phyloP scores from a whole-genome alignment of 192 early-diverging fungal genomes.

The Coemansia sp. region DNA sequence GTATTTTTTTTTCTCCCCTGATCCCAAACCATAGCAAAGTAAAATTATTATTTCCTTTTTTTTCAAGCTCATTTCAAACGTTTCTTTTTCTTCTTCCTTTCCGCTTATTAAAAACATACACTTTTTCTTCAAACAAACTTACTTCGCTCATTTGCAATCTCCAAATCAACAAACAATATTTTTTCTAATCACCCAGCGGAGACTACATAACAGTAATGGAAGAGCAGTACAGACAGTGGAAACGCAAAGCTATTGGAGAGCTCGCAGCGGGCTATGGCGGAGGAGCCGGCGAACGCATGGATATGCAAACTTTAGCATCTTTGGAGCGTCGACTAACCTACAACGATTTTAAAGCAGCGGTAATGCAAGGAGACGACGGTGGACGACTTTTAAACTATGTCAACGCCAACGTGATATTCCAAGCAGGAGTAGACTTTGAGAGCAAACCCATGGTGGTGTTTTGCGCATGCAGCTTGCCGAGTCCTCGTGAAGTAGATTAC shows the following conservation, averaged over 20 bases:
- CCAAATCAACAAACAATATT: background rate
- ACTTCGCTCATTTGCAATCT: too few species aligned
- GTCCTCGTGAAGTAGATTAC: constrained; percentile 70
- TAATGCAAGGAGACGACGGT: constrained; percentile 49
- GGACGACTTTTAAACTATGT: constrained; percentile 44
- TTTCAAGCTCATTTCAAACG: too few species aligned
- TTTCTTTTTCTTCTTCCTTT: background rate
- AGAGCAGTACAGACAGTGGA: constrained; percentile 44
- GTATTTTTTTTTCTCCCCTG: too few species aligned
- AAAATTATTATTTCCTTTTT: too few species aligned
- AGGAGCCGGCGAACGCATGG: background rate
- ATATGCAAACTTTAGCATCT: background rate
- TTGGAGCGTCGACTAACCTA: constrained; percentile 22
- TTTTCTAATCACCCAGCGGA: too few species aligned
- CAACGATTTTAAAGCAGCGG: constrained; percentile 22
- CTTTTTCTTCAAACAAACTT: too few species aligned
- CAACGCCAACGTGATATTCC: constrained; percentile 46
- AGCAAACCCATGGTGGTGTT: constrained; percentile 80
- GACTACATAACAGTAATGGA: constrained; percentile 33
- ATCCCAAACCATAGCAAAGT: too few species aligned
- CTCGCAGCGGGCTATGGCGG: too few species aligned
- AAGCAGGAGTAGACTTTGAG: constrained; percentile 77
- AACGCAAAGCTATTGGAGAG: constrained; percentile 22
- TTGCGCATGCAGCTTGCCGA: constrained; percentile 81
- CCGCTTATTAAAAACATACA: background rate